Evolutionary conservation across 2,329 filamentous ascomycete genomes (phyloP), one percentile per base, ranked within the genome.

Genomic region (Daldinia sp.): DNA sequence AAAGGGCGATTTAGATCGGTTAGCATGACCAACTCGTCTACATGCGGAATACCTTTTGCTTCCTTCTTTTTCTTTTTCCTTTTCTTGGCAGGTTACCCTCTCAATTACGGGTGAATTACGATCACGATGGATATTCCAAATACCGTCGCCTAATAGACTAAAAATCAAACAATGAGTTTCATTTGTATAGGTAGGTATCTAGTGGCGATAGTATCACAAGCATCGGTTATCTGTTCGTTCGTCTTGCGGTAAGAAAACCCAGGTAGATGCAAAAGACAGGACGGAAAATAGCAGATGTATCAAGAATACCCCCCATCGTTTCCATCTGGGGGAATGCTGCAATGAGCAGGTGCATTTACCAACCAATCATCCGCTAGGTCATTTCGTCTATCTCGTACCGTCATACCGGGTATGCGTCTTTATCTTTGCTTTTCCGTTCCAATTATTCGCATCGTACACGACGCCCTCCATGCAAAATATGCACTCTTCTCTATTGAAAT

Each of bases 1-100:
- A 0, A 77, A 76, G 60, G 76, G 71, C 2, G 84, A 87, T 63
- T 64, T 87, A 49, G 74, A 68, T 41, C 71, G 74, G n/a, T 57
- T 76, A 55, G 64, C 69, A 27, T 74, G 63, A 64, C 32, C 30
- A 25, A 27, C 21, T 5, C n/a, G 15, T 10, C 41, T 32, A 21
- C 2, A 10, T 11, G 21, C 13, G 3, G 8, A 43, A 13, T 13
- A 2, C 21, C 5, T 25, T n/a, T 11, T 21, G 39, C 21, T 3
- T 10, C 19, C 5, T 4, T n/a, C 7, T 4, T 21, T 3, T 9
- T 6, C 3, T 1, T 6, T 23, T n/a, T 25, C n/a, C 13, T 17
- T 21, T 17, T 21, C 17, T 4, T 13, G 15, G 11, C 32, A 35
- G 32, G 32, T 5, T 13, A 37, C 10, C 15, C 25, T 43, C 35